Base-by-base conservation (phyloP, 768 basidiomycete genomes). In the Termitomyces sp. region DNA sequence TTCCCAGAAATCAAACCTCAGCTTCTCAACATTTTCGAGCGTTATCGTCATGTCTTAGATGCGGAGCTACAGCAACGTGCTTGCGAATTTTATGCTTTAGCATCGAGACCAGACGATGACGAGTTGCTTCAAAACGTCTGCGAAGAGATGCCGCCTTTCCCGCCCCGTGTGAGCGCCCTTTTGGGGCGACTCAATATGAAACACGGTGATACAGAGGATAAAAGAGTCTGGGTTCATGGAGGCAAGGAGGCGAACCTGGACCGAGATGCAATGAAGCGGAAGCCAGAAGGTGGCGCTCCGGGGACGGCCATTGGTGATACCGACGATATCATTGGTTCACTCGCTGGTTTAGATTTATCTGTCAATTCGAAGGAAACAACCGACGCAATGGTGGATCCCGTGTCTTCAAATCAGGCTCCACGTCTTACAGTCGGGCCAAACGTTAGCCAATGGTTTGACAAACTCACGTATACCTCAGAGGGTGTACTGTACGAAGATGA, bases 91-190 rank as follows among this genome's bases (percentile, higher is more conserved):
- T 90, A 91, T 60, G 89, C 92, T 0, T 78, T 99, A 20, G 90
- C 96, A 11, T 84, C 80, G 26, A 79, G 93, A 38, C 76, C 87
- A 20, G 93, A 95, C 51, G 93, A 94, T 36, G 95, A 98, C 65
- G 94, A 94, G 62, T 79, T 98, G 45, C 76, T 99, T 44, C 91
- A 94, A 68, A 92, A 92, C 61, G 85, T 98, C 14, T 98, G 95
- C 70, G 97, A 98, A 70, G 97, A 98, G 73, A 98, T 99, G 88
- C 97, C 97, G 1, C 94, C 96, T 4, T 99, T 97, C 80, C 95
- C 96, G 3, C 90, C 96, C 53, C 85, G 97, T 48, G 91, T 93
- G 63, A 96, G 94, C 58, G 89, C 95, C 2, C 78, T 99, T 8
- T 78, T 97, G 51, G 90, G 84, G 48, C 82, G 94, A 50, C 74